Base-by-base conservation (phyloP, 768 basidiomycete genomes). In the Chalciporus chontae region DNA sequence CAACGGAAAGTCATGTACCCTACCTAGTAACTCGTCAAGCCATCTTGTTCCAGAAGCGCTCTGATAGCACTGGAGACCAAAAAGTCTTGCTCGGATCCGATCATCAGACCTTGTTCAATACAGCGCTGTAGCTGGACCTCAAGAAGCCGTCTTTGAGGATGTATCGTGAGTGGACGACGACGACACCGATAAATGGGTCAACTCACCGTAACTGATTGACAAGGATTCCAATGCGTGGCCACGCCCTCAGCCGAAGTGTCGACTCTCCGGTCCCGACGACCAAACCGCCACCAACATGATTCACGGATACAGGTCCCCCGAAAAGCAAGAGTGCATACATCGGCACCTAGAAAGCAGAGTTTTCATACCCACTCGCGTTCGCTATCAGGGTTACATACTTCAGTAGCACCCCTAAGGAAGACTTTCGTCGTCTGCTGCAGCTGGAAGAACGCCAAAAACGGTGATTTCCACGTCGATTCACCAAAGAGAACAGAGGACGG, bases 221-320 rank as follows among this genome's bases (percentile, higher is more conserved):
- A 24, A 96, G 76, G 10, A 93, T 83, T 2, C 92, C 93, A 43
- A 95, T 94, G 8, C 92, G 79, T n/a, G 94, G 88, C 81, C 85
- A 90, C 0, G 91, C 89, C 48, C 77, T 80, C 53, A 95, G 64
- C 59, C 78, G 84, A 50, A 96, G 69, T 5, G 57, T 63, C 21
- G 72, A 71, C 19, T 79, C 77, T 40, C 76, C 78, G 14, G 69
- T 76, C 7, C 79, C 79, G 27, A 90, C 67, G 4, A 77, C 80
- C 37, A 94, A 65, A 0, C 87, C 90, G n/a, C 90, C 89, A 9
- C 75, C 80, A 38, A 91, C 76, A 57, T 93, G 89, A 57, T 94
- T 85, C 45, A 93, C 81, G 5, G 79, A 69, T 15, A 96, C 81
- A 5, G 77, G 73, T 0, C 91, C 92, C 3, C 93, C 93, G 57